Evolutionary conservation across 345 rosid species (phyloP).

Genomic region (Sisymbrium irio): DNA sequence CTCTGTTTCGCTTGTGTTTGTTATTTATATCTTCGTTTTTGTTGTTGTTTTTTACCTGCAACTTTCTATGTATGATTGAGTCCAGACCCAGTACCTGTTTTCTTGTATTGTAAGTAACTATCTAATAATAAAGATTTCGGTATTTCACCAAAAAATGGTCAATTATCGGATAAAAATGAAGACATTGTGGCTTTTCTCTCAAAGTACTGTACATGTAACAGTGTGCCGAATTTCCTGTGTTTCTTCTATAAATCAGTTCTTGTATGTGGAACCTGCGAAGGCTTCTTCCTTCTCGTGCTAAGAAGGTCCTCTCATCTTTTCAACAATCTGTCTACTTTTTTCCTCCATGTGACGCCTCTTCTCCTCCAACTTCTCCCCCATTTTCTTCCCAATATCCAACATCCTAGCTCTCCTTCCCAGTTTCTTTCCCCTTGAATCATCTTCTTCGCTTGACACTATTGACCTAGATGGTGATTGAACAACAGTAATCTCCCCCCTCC

Average conservation of each 20-base stretch:
- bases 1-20: conserved; percentile 24
- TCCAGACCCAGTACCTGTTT: conserved; percentile 7
- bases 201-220: conserved; percentile 22
- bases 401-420: conserved; percentile 71
- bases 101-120: conserved; percentile 18
- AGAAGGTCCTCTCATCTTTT: conserved; percentile 72
- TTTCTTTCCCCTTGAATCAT: conserved; percentile 60
- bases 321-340: conserved; percentile 70
- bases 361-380: conserved; percentile 94
- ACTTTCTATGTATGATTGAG: conserved; percentile 22
- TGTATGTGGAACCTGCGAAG: neutral
- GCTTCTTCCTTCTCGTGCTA: neutral
- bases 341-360: conserved; percentile 85
- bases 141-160: neutral
- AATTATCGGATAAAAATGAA: conserved; percentile 1
- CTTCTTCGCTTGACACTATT: conserved; percentile 40
- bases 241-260: conserved; percentile 16
- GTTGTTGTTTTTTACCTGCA: neutral
- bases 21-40: conserved; percentile 1
- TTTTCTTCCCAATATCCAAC: conserved; percentile 77
- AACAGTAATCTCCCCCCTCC: conserved; percentile 31
- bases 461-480: conserved; percentile 29
- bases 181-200: conserved; percentile 8
- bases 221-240: conserved; percentile 1
- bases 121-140: neutral